Evolutionary conservation across 306 rosid genomes (phyloP).

Genomic region (Abrus precatorius): DNA sequence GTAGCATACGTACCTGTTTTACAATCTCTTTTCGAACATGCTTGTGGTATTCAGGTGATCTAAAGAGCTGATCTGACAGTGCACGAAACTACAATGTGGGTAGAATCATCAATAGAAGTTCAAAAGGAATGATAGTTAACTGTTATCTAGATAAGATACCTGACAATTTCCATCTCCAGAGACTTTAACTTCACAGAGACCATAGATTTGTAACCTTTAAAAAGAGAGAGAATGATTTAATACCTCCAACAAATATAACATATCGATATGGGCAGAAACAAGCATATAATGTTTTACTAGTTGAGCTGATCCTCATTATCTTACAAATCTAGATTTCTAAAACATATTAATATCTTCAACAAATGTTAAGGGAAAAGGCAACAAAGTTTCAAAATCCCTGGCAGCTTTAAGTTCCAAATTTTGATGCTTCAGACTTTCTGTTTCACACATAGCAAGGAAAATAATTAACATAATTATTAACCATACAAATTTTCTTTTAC

Average conservation of each 20-base stretch:
- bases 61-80: constrained; percentile 75
- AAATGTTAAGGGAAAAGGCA: background rate
- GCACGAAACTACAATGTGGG: constrained; percentile 73
- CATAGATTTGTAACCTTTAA: constrained; percentile 63
- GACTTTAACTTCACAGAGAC: constrained; percentile 76
- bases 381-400: background rate
- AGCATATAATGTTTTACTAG: background rate
- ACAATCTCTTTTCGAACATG: constrained; percentile 73
- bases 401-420: background rate
- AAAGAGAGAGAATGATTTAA: constrained; percentile 32
- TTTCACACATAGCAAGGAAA: background rate
- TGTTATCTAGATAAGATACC: constrained; percentile 51
- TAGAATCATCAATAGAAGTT: constrained; percentile 28
- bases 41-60: constrained; percentile 75
- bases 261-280: background rate
- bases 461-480: background rate
- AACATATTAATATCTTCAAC: background rate
- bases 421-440: constrained; percentile 9
- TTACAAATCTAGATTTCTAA: constrained; percentile 9
- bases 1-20: constrained; percentile 57
- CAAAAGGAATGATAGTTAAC: background rate
- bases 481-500: background rate
- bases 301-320: background rate
- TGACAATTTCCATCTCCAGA: constrained; percentile 88
- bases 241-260: background rate